These are phyloP conservation scores for Lantana camara DNA, from an alignment of 257 asterid species.

Conservation along the genomic window DNA sequence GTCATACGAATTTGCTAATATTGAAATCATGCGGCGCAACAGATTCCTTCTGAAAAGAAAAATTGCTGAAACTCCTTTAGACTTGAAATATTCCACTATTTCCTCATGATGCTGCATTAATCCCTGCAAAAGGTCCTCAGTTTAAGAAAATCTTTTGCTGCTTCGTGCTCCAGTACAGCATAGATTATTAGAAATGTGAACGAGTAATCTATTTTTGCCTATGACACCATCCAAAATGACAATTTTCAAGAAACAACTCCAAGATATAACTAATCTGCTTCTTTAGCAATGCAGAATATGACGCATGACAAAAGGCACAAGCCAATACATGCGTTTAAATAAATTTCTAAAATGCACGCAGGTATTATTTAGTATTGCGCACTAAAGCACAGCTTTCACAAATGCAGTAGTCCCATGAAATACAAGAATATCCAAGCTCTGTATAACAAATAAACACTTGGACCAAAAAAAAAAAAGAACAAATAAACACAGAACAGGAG, in stretches of 20 bases:
- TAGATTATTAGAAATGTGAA: neutral
- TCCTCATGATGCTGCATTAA: constrained; percentile 76
- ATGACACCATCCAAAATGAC: neutral
- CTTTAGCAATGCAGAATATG: too few relatives aligned
- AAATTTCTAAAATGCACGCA: too few relatives aligned
- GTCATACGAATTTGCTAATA: constrained; percentile 89
- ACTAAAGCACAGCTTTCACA: too few relatives aligned
- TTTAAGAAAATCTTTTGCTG: neutral
- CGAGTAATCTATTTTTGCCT: neutral
- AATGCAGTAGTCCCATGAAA: too few relatives aligned
- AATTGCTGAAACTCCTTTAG: constrained; percentile 77
- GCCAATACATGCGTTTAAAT: too few relatives aligned
- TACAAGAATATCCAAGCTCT: too few relatives aligned
- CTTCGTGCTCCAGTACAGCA: neutral
- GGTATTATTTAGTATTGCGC: too few relatives aligned
- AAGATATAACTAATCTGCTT: too few relatives aligned
- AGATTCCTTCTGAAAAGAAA: constrained; percentile 93
- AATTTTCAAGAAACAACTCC: neutral
- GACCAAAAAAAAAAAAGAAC: neutral
- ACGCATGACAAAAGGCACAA: too few relatives aligned
- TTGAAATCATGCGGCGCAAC: constrained; percentile 82
- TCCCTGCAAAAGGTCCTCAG: constrained; percentile 57
- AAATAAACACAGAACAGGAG: neutral
- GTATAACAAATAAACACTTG: neutral
- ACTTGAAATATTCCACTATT: constrained; percentile 73